phyloP scores from a whole-genome alignment of 1,284 basidiomycete genomes.

The Trichosporon asahii region DNA sequence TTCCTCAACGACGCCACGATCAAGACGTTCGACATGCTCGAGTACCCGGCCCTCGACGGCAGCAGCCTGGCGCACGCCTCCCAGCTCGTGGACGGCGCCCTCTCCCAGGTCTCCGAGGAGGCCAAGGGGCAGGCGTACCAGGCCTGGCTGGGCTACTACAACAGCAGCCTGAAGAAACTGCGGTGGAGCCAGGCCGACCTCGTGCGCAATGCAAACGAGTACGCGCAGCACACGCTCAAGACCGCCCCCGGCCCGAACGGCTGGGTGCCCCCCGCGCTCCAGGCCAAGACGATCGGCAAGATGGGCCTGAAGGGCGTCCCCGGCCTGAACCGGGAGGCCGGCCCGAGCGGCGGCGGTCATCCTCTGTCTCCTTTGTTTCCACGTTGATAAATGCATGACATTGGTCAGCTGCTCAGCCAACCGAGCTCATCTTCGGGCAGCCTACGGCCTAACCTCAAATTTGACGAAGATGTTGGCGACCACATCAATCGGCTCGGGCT shows the following conservation, averaged over 20 bases:
- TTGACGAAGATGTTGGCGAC: not conserved
- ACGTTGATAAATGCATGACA: no score
- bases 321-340: slow-evolving; percentile 31
- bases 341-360: not conserved
- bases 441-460: not conserved
- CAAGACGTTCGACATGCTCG: slow-evolving; percentile 52
- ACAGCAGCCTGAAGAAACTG: slow-evolving; percentile 52
- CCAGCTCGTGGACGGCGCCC: slow-evolving; percentile 38
- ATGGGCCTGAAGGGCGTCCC: slow-evolving; percentile 60
- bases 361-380: no score
- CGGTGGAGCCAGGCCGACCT: slow-evolving; percentile 54
- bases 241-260: slow-evolving; percentile 48
- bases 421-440: no score
- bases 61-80: slow-evolving; percentile 21
- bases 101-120: slow-evolving; percentile 42
- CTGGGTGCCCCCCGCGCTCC: slow-evolving; percentile 53
- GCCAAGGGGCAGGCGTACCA: slow-evolving; percentile 59
- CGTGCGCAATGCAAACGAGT: slow-evolving; percentile 56
- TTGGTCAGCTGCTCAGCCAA: no score
- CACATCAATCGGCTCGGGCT: not conserved
- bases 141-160: slow-evolving; percentile 63
- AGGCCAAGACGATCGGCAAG: slow-evolving; percentile 60
- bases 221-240: slow-evolving; percentile 54
- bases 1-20: slow-evolving; percentile 58
- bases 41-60: slow-evolving; percentile 27